Base-by-base conservation (phyloP, 805 yeast genomes). In the Ogataea degrootiae region DNA sequence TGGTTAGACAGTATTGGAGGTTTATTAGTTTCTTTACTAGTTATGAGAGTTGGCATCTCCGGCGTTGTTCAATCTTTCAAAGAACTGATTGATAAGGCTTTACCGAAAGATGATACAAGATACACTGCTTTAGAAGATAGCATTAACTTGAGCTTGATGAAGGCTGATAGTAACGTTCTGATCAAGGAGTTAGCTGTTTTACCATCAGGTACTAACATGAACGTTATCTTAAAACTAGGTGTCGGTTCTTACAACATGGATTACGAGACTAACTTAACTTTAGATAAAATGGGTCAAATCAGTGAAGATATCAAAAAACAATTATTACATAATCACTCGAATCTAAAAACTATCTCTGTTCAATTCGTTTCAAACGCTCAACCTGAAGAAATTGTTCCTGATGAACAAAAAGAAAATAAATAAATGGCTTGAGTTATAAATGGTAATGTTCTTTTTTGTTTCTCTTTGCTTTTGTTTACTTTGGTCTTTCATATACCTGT, bases 1-100 rank as follows among this genome's bases (percentile, higher is more conserved):
- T 89, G 97, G 83, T 69, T 94, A 46, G 99, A 94, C 64, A 87
- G 97, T 2, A 76, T 89, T 47, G 99, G 98, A 52, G 99, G 98
- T 0, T 65, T 91, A 31, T 62, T 88, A 5, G 98, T 94, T 8
- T 89, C 97, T 0, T 74, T 76, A 2, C 71, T 94, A 57, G 85
- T 94, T 47, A 79, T 91, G 53, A 82, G 77, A 54, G 97, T 97
- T 7, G 98, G 98, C 34, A 76, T 80, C 65, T 76, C 78, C 3
- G 91, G 96, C 26, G 80, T 86, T 56, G 71, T 74, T 49, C 74
- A 76, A 26, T 80, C 97, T 0, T 75, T 84, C 58, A 76, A 76
- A 50, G 98, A 92, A 62, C 70, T 92, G 40, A 74, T 88, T 31
- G 99, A 92, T 59, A 77, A 80, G 52, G 84, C 92, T 2, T 67